These are phyloP conservation scores for Kazachstania africana DNA, from an alignment of 805 yeast species.

Conservation along the genomic window DNA sequence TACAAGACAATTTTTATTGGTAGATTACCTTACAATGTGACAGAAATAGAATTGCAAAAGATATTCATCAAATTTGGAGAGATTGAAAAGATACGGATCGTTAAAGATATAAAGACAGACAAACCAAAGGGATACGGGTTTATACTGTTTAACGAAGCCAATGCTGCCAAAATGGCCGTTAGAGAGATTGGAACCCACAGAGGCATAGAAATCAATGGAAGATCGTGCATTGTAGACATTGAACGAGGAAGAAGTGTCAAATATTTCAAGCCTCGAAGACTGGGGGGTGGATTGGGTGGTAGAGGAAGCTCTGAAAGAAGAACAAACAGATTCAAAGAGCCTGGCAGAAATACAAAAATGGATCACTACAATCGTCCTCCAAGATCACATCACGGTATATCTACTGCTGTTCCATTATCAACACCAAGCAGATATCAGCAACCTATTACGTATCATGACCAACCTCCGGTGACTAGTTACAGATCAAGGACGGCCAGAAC, in stretches of 20 bases:
- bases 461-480: conserved; percentile 7
- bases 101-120: conserved; percentile 32
- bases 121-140: conserved; percentile 79
- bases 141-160: conserved; percentile 50
- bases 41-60: conserved; percentile 58
- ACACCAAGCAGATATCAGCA: no score
- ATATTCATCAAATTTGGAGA: conserved; percentile 56
- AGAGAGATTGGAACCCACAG: conserved; percentile 39
- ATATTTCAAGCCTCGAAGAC: conserved; percentile 59
- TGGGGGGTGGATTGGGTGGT: conserved; percentile 95
- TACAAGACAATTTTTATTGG: conserved; percentile 68
- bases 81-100: conserved; percentile 51
- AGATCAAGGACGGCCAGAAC: conserved; percentile 17
- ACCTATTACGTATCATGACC: no score
- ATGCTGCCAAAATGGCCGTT: conserved; percentile 51
- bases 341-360: no score
- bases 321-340: no score
- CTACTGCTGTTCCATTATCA: no score
- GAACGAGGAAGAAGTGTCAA: conserved; percentile 58
- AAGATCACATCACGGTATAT: no score
- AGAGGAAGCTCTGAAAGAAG: conserved; percentile 29
- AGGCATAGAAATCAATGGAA: conserved; percentile 36
- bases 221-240: conserved; percentile 55
- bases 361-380: no score
- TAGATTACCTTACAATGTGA: conserved; percentile 50